Evolutionary conservation across 805 yeast genomes (phyloP), one percentile per base, ranked within the genome.

Genomic region (Cyberlindnera maclurae): DNA sequence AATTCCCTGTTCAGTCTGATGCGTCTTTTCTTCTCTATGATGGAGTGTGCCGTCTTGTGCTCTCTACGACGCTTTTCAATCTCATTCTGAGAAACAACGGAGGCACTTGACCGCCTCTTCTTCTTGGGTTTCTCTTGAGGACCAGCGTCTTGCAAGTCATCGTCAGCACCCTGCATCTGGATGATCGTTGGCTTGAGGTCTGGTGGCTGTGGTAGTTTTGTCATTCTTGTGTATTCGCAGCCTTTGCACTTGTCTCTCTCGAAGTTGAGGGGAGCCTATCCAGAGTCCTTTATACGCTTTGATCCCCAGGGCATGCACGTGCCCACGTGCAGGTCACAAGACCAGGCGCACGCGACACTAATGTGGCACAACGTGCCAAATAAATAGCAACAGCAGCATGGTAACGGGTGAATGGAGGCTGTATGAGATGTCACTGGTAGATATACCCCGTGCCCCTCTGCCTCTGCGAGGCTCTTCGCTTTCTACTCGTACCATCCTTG

Each of bases 1-100:
- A 83, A 85, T 58, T 85, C 93, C 38, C 88, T 65, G 58, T 85
- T 85, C 68, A 85, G 82, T 54, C 82, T 82, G 37, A 80, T 73
- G 43, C 95, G 64, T 48, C 95, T 68, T 50, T 84, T 73, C 52
- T 85, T 81, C 58, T 85, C 95, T 42, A 85, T 85, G 30, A 82
- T 78, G 3, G 88, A 79, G 57, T 85, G 95, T 12, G 79, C 78
- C 10, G 70, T 64, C 47, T 71, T 75, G 31, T 75, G 64, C 32
- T 74, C 76, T 36, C 64, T 60, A 40, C 67, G 64, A 40, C 71
- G 65, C 45, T 60, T 59, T 33, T 67, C 75, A 4, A 62, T 39
- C 34, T 56, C 60, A 12, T 49, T 43, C 12, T 52, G 58, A 2
- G 59, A 52, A 5, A 49, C 41, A 2, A 53, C 33, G 4, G 56